Evolutionary conservation across 441 rosid species (phyloP).

Genomic region (Pelargonium myrrhifolium): DNA sequence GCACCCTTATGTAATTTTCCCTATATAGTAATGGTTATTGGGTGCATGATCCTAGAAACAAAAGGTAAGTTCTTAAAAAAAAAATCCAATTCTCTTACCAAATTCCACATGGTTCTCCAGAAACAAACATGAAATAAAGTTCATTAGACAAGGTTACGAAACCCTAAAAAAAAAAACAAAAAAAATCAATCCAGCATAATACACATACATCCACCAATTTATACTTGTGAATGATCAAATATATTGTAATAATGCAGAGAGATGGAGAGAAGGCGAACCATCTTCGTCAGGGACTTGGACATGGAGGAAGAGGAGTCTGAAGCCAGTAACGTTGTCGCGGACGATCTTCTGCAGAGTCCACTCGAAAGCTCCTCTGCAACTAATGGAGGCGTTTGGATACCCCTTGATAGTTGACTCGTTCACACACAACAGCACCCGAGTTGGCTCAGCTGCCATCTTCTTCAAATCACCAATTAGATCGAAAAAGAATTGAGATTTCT

Average conservation of each 20-base stretch:
- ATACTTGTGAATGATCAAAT: neutral
- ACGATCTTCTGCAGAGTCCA: slow-evolving; percentile 86
- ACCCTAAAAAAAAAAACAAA: neutral
- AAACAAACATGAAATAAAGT: neutral
- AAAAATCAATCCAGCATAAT: neutral
- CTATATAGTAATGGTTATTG: no score
- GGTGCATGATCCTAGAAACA: no score
- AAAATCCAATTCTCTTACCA: no score
- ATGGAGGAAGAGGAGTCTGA: slow-evolving; percentile 81
- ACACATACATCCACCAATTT: neutral
- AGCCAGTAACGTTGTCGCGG: slow-evolving; percentile 60
- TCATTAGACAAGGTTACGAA: neutral
- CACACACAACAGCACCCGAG: slow-evolving; percentile 74
- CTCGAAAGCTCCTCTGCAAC: slow-evolving; percentile 84
- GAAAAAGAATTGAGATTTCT: neutral
- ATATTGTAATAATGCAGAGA: slow-evolving; percentile 6
- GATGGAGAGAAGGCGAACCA: slow-evolving; percentile 39
- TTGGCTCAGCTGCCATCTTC: slow-evolving; percentile 48
- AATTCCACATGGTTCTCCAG: no score
- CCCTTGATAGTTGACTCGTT: slow-evolving; percentile 78
- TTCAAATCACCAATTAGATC: slow-evolving; percentile 5
- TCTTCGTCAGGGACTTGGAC: slow-evolving; percentile 91
- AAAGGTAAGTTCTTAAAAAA: no score
- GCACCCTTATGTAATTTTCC: no score
- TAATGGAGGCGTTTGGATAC: slow-evolving; percentile 79